Evolutionary conservation across 2,329 filamentous ascomycete species (phyloP).

Genomic region (Trichoderma afroharzianum): DNA sequence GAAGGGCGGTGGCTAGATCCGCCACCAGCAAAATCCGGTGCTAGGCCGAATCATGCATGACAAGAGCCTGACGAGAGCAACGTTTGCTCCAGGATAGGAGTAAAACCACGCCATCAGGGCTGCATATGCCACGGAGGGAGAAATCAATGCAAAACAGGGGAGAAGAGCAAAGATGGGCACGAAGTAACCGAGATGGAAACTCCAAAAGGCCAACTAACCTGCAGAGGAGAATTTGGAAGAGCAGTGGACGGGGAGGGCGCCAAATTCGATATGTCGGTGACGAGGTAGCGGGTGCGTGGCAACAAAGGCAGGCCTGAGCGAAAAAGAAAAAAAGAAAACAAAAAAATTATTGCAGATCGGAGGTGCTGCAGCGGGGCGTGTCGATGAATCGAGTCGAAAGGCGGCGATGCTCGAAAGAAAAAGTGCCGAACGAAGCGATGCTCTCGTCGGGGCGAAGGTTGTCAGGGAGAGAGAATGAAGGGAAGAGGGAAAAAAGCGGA

Average conservation of each 20-base stretch:
- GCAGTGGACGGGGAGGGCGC: not conserved
- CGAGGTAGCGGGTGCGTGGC: constrained; percentile 4
- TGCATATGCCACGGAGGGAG: not conserved
- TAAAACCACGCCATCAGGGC: not conserved
- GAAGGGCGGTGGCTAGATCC: constrained; percentile 14
- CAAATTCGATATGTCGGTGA: constrained; percentile 17
- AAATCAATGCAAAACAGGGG: not conserved
- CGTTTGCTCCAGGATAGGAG: constrained; percentile 4
- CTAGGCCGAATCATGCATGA: constrained; percentile 11
- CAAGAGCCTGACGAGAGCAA: constrained; percentile 4
- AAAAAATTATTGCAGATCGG: constrained; percentile 6
- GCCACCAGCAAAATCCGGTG: constrained; percentile 17
- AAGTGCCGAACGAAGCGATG: constrained; percentile 15
- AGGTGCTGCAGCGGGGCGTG: not conserved
- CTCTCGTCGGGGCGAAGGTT: constrained; percentile 18
- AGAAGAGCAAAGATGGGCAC: not conserved
- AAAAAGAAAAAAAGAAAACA: not conserved
- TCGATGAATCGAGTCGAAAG: constrained; percentile 4
- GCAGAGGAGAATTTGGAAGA: not conserved
- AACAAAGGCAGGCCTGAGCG: not conserved
- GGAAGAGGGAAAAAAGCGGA: constrained; percentile 14
- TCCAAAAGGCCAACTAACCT: constrained; percentile 4
- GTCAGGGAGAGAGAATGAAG: constrained; percentile 8
- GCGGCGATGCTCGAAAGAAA: constrained; percentile 12
- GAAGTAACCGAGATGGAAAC: not conserved